Evolutionary conservation across 768 basidiomycete genomes (phyloP), one percentile per base, ranked within the genome.

Genomic region (Psilocybe azurescens): DNA sequence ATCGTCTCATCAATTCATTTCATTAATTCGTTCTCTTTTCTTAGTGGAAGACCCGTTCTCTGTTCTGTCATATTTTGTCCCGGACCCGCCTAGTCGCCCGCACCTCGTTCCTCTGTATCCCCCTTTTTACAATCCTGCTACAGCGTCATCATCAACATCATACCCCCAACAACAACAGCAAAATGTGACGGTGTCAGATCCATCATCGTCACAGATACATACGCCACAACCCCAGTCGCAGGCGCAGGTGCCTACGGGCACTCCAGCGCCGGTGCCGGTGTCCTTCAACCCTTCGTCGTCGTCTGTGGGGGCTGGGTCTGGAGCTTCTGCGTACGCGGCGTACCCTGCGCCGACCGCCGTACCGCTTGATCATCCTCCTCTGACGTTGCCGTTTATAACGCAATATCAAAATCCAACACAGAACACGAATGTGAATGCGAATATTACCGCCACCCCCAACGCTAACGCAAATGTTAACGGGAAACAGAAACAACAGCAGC

Each of bases 11-110:
- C 24, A 24, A 24, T 24, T 24, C 24, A 24, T 24, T 24, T 24
- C 24, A 24, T 24, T 24, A 24, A 24, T 24, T 24, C 24, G 2
- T 5, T 11, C 11, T 36, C 33, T 36, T 36, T 36, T 36, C 33
- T 61, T 58, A 92, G 90, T 92, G 83, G 91, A 93, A 71, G 89
- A 92, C 63, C 90, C 91, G 0, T 92, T 92, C 71, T 82, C 88
- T 9, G 74, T 89, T 0, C 80, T 93, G 2, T 88, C 85, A 16
- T 77, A 78, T 38, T 79, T 92, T 51, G 86, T 84, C 10, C 88
- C 88, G 9, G 88, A 90, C 9, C 78, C 81, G 0, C 79, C 68
- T 5, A 73, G 80, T n/a, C 79, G 83, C 28, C 90, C 89, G 3
- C 79, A 77, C 38, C 75, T 92, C 13, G 77, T 79, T 3, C 84